Percentiles rank a stretch among this genome's conserved stretches.
phyloP scores from a whole-genome alignment of 2,329 filamentous ascomycete species.

The Ophiostoma perfectum region DNA sequence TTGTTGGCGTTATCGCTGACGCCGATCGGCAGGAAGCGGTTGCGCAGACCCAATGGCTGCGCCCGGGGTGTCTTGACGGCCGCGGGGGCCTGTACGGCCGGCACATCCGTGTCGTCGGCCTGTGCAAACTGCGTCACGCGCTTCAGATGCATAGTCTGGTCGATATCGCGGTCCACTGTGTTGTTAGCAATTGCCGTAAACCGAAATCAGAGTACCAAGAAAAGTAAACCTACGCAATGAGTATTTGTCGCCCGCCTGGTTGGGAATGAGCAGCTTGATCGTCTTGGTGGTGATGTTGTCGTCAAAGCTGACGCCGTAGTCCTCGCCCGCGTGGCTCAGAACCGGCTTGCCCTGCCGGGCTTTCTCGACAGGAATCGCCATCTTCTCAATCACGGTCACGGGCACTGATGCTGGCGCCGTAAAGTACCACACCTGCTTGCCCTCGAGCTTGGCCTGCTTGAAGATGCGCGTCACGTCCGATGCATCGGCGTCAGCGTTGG shows the following conservation, averaged over 20 bases:
- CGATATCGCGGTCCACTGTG: conserved; percentile 43
- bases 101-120: conserved; percentile 29
- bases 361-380: conserved; percentile 56
- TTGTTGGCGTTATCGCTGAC: conserved; percentile 33
- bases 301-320: conserved; percentile 57
- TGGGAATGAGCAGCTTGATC: conserved; percentile 58
- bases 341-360: conserved; percentile 49
- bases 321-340: conserved; percentile 57
- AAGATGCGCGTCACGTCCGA: conserved; percentile 50
- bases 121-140: conserved; percentile 54
- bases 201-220: not conserved
- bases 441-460: conserved; percentile 53
- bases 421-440: conserved; percentile 78
- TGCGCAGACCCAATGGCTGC: conserved; percentile 62
- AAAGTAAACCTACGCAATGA: conserved; percentile 44
- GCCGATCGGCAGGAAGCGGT: conserved; percentile 64
- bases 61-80: conserved; percentile 49
- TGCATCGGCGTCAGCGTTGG: conserved; percentile 40
- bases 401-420: conserved; percentile 65
- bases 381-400: conserved; percentile 59
- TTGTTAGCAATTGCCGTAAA: conserved; percentile 27
- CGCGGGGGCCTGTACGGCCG: conserved; percentile 34
- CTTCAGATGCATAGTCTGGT: conserved; percentile 60
- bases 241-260: conserved; percentile 50
- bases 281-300: conserved; percentile 44